Evolutionary conservation across 2,329 filamentous ascomycete species (phyloP).

Genomic region (Sporothrix brunneoviolacea): DNA sequence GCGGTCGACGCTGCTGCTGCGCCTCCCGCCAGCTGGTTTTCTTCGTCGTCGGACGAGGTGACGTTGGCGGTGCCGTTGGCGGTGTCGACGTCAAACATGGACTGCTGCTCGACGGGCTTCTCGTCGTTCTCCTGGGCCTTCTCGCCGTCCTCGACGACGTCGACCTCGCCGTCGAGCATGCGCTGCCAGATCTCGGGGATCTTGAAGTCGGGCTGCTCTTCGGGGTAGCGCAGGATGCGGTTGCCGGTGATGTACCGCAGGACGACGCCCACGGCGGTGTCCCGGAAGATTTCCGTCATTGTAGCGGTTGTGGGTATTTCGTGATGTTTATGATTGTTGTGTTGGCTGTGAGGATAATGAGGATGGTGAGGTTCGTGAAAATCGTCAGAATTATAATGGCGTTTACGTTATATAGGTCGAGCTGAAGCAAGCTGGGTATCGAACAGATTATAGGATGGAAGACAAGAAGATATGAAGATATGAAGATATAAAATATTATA

Average conservation of each 20-base stretch:
- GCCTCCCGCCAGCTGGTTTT: conserved; percentile 20
- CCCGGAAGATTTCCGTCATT: conserved; percentile 14
- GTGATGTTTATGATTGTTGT: not conserved
- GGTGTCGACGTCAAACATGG: not conserved
- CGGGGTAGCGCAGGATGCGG: conserved; percentile 48
- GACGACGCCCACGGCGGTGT: conserved; percentile 23
- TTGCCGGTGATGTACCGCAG: conserved; percentile 25
- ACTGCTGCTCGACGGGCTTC: conserved; percentile 32
- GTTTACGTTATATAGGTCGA: too few species aligned
- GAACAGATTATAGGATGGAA: not conserved
- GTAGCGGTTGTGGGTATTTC: not conserved
- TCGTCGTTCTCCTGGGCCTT: conserved; percentile 36
- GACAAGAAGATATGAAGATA: not conserved
- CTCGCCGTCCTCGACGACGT: conserved; percentile 50
- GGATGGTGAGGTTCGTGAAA: not conserved
- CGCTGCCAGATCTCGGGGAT: conserved; percentile 58
- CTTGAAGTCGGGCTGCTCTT: conserved; percentile 61
- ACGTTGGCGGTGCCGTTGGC: not conserved
- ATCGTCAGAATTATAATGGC: not conserved
- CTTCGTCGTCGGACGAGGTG: not conserved
- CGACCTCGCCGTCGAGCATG: conserved; percentile 68
- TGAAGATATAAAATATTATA: too few species aligned
- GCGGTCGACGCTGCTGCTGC: not conserved
- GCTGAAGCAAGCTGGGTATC: not conserved
- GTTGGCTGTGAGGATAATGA: not conserved